phyloP scores from a whole-genome alignment of 192 early-diverging fungal species.

The Allomyces arbusculus region DNA sequence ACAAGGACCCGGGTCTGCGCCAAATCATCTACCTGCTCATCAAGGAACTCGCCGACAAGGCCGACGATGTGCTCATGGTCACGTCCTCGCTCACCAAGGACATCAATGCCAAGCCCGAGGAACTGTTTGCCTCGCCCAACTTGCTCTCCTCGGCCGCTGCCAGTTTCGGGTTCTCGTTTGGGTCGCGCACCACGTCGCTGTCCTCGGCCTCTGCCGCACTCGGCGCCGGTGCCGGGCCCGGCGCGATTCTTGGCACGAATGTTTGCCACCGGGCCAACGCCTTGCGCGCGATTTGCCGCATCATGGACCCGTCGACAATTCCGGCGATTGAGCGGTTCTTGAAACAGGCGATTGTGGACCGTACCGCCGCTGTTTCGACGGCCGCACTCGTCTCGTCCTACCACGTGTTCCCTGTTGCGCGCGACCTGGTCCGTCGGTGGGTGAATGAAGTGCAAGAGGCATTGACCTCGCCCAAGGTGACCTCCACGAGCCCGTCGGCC shows the following conservation, averaged over 20 bases:
- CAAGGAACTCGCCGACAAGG: slow-evolving; percentile 80
- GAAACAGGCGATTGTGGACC: slow-evolving; percentile 93
- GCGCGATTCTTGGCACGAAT: neutral
- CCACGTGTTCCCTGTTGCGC: slow-evolving; percentile 63
- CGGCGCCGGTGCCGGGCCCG: neutral
- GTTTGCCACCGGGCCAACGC: slow-evolving; percentile 65
- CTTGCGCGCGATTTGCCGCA: slow-evolving; percentile 83
- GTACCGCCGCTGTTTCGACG: slow-evolving; percentile 65
- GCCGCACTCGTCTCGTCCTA: slow-evolving; percentile 79
- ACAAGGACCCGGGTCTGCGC: slow-evolving; percentile 74
- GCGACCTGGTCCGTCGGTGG: slow-evolving; percentile 91
- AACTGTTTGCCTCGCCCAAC: slow-evolving; percentile 24
- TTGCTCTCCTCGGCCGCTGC: neutral
- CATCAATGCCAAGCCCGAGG: slow-evolving; percentile 82
- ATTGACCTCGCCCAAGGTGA: slow-evolving; percentile 26
- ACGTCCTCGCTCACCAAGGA: slow-evolving; percentile 88
- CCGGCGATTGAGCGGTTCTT: slow-evolving; percentile 88
- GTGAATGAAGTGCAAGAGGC: slow-evolving; percentile 93
- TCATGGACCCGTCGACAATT: slow-evolving; percentile 87
- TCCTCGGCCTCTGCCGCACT: neutral
- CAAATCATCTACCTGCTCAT: slow-evolving; percentile 96
- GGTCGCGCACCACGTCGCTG: neutral
- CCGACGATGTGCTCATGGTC: slow-evolving; percentile 95
- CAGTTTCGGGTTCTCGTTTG: neutral
- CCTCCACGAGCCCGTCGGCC: slow-evolving; percentile 37